Base-by-base conservation (phyloP, 73 alveolate species). In the Paramecium tetraurelia region DNA sequence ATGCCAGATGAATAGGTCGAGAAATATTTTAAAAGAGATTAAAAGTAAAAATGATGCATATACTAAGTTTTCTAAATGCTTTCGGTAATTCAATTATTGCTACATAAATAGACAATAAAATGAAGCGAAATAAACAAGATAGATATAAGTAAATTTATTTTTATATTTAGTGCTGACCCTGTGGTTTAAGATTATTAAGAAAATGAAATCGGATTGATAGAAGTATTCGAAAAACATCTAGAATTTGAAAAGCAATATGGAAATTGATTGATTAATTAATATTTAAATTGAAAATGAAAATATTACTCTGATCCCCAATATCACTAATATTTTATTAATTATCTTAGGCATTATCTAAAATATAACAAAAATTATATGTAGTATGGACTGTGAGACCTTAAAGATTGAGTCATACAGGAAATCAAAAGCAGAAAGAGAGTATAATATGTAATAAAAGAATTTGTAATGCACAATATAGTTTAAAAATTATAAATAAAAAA, bases 191-290 rank as follows among this genome's bases (percentile, higher is more conserved):
- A 48, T 18, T 80, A 80, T 80, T 18, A 21, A 16, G 90, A 80
- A 44, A 80, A 80, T 48, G 90, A 80, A 43, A 24, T 44, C n/a
- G 90, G 57, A 24, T 80, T 80, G 14, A 80, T 80, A 8, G 90
- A 80, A 80, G 70, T 24, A 18, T 80, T 80, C 46, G 90, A 80
- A 46, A 80, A 80, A 48, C 90, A 80, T 24, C 75, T 80, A 1
- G 90, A 80, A 44, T 80, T 80, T 80, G 90, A 80, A 80, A 80
- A 80, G 18, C 10, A 80, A 46, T 80, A 36, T 40, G 86, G 57
- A 38, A 33, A 72, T 72, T 72, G 86, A 72, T 72, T 63, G 69
- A 53, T n/a, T 21, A 63, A 63, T 63, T 63, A 27, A 63, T 63
- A 63, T 27, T 31, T 53, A 11, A 27, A 31, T 27, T 63, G 84